These are phyloP conservation scores for Papiliotrema terrestris DNA, from an alignment of 1,284 basidiomycete genomes.

Conservation along the genomic window DNA sequence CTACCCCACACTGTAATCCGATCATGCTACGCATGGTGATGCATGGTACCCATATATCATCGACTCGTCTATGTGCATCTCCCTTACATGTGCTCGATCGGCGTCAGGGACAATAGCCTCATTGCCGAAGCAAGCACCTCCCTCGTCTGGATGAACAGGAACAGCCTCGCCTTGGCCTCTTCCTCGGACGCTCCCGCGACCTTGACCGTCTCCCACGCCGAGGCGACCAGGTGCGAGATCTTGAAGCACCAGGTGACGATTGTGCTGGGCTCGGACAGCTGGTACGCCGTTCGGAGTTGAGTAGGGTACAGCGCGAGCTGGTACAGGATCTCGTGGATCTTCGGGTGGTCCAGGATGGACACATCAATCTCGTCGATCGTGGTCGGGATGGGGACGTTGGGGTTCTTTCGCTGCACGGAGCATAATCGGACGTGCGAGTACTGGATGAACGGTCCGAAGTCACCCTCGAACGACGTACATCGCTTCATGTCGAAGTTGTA, in stretches of 20 bases:
- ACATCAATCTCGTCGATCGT: slow-evolving; percentile 66
- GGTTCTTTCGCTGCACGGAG: slow-evolving; percentile 91
- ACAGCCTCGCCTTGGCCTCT: slow-evolving; percentile 82
- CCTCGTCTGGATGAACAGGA: slow-evolving; percentile 81
- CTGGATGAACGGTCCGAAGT: slow-evolving; percentile 90
- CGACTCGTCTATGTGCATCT: neutral
- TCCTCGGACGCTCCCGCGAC: slow-evolving; percentile 70
- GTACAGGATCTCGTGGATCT: slow-evolving; percentile 83
- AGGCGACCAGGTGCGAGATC: slow-evolving; percentile 48
- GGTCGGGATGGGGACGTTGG: slow-evolving; percentile 69
- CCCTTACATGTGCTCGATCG: slow-evolving; percentile 84
- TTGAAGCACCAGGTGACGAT: slow-evolving; percentile 61
- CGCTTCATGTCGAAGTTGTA: slow-evolving; percentile 94
- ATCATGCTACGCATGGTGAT: neutral
- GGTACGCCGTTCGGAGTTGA: slow-evolving; percentile 77
- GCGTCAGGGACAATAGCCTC: slow-evolving; percentile 80
- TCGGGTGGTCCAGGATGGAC: slow-evolving; percentile 63
- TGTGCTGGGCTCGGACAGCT: slow-evolving; percentile 84
- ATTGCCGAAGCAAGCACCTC: slow-evolving; percentile 85
- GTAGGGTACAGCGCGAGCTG: slow-evolving; percentile 87
- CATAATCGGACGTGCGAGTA: slow-evolving; percentile 94
- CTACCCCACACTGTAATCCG: too few relatives aligned
- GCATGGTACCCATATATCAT: neutral
- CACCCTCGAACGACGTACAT: slow-evolving; percentile 95
- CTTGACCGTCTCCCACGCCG: slow-evolving; percentile 53